phyloP scores from a whole-genome alignment of 148 eudicot genomes.

The Persicaria maculosa region DNA sequence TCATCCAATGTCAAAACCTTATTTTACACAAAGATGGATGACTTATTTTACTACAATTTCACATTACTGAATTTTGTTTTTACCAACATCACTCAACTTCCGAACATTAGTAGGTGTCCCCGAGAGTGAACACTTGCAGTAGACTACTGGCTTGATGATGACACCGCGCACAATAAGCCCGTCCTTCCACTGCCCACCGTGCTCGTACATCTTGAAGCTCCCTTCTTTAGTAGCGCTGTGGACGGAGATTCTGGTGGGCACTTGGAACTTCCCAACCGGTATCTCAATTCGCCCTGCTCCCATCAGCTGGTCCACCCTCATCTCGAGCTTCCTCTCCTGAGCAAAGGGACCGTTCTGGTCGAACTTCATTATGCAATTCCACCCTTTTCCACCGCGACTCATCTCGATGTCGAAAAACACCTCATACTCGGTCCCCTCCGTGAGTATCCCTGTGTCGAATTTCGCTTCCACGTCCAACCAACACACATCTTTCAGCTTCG shows the following conservation, averaged over 20 bases:
- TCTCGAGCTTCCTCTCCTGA: background rate
- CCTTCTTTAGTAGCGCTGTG: background rate
- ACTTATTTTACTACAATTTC: too few species aligned
- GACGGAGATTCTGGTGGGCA: background rate
- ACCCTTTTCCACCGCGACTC: background rate
- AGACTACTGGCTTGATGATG: background rate
- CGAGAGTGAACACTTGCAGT: background rate
- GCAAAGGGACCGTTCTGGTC: background rate
- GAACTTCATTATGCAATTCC: background rate
- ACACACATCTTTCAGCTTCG: background rate
- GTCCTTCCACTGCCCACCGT: background rate
- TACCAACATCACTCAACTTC: too few species aligned
- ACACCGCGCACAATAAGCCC: constrained; percentile 5
- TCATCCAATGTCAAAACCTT: too few species aligned
- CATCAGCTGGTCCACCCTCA: background rate
- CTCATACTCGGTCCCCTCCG: background rate
- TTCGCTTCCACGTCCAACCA: background rate
- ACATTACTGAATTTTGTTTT: too few species aligned
- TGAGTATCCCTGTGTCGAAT: background rate
- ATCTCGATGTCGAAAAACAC: constrained; percentile 3
- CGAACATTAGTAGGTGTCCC: too few species aligned
- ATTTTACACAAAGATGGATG: too few species aligned
- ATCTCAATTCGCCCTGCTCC: background rate
- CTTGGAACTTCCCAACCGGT: background rate
- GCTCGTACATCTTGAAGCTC: background rate